Base-by-base conservation (phyloP, 805 yeast genomes). In the Candida sonorensis region DNA sequence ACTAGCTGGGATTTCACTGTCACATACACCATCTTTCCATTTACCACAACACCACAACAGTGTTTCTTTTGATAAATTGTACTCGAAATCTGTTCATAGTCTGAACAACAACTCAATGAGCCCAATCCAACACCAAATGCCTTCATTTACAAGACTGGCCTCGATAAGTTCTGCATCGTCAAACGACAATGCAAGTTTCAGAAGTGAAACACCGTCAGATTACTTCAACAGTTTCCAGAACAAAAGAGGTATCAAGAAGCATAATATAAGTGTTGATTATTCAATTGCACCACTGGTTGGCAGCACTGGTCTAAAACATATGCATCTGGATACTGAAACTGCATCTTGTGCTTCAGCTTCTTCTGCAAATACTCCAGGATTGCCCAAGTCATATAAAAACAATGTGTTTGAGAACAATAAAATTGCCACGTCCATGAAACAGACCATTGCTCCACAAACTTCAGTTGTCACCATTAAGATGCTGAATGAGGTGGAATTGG, bases 401-500 rank as follows among this genome's bases (percentile, higher is more conserved):
- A 23, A 20, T 16, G 26, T 29, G 9, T 16, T 12, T 7, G 23
- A 15, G 17, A 10, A 10, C 18, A 19, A 11, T 10, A 5, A 12
- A 17, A 12, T 13, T 14, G 13, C 20, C n/a, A n/a, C n/a, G n/a
- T n/a, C n/a, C n/a, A n/a, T n/a, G n/a, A n/a, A n/a, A n/a, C n/a
- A n/a, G n/a, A n/a, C n/a, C n/a, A 5, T 10, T 23, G 12, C 26
- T 7, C 23, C 16, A 9, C 8, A 26, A 7, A 36, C 26, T 10
- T 59, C 61, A 0, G 44, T 27, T 7, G 71, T 75, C 2, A 57
- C 64, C 7, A 51, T 76, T 16, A 67, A 69, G 29, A 64, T 77
- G 60, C 45, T 62, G 29, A 72, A 75, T 45, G 40, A 55, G 17
- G 61, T 63, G 33, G 45, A 60, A 17, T 43, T 72, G 34, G 75